Evolutionary conservation across 352 stramenopile genomes (phyloP).

Genomic region (Aphanomyces stellatus): DNA sequence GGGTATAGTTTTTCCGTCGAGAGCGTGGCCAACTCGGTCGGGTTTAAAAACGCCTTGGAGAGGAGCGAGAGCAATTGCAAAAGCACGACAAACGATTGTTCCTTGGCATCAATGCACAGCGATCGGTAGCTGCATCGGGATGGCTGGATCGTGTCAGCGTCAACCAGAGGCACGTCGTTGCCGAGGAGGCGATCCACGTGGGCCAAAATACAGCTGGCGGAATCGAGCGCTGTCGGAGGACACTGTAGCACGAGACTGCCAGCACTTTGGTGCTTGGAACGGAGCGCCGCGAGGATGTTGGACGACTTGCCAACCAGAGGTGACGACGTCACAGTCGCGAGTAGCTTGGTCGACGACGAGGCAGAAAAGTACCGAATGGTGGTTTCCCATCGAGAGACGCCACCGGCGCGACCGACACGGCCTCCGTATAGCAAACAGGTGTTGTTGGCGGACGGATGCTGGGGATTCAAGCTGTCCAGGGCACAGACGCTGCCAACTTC

Average conservation of each 20-base stretch:
- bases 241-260: too few species aligned
- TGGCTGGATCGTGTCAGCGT: conserved; percentile 66
- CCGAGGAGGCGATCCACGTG: conserved; percentile 72
- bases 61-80: conserved; percentile 31
- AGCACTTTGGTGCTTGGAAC: conserved; percentile 25
- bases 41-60: background rate
- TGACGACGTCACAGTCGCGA: background rate
- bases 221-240: conserved; percentile 39
- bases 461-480: background rate
- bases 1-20: conserved; percentile 44
- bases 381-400: background rate
- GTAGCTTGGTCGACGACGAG: background rate
- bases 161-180: conserved; percentile 62
- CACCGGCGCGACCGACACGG: background rate
- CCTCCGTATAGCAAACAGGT: conserved; percentile 14
- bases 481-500: conserved; percentile 25
- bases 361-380: background rate
- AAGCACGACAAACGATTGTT: conserved; percentile 58
- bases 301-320: conserved; percentile 6
- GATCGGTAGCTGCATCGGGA: conserved; percentile 67
- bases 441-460: too few species aligned
- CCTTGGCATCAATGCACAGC: conserved; percentile 71
- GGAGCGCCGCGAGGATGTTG: background rate
- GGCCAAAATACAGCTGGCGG: conserved; percentile 60
- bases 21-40: background rate